Percentiles rank a stretch among this genome's conserved stretches.
Evolutionary conservation across 768 basidiomycete species (phyloP).

Genomic region (Amanita polypyramis): DNA sequence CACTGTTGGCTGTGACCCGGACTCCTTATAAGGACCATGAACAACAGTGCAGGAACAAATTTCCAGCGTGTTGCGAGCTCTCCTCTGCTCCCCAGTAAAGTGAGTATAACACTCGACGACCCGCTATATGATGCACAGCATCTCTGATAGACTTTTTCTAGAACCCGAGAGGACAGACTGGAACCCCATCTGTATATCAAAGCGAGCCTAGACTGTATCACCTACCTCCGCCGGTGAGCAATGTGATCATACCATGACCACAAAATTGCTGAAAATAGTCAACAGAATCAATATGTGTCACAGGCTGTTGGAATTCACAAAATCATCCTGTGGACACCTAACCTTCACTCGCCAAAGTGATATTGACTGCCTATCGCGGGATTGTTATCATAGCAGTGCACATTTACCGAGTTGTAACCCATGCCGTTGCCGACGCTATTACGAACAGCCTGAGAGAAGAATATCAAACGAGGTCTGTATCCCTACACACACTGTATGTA

Average conservation of each 20-base stretch:
- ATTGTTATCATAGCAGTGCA: slow-evolving; percentile 35
- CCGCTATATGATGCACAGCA: neutral
- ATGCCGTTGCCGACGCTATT: slow-evolving; percentile 48
- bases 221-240: slow-evolving; percentile 5
- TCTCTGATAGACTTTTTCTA: slow-evolving; percentile 4
- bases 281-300: slow-evolving; percentile 45
- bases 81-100: neutral
- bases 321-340: slow-evolving; percentile 48
- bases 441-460: slow-evolving; percentile 45
- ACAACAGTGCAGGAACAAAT: neutral
- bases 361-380: slow-evolving; percentile 40
- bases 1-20: neutral
- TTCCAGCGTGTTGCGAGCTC: neutral
- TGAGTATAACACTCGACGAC: neutral
- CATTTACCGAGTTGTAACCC: slow-evolving; percentile 41
- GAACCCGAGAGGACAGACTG: neutral
- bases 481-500: neutral
- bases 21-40: neutral
- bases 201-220: neutral
- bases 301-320: slow-evolving; percentile 43
- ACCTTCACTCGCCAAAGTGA: slow-evolving; percentile 29
- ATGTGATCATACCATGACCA: neutral
- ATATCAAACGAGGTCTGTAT: slow-evolving; percentile 31
- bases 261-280: neutral
- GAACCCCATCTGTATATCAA: neutral